Base-by-base conservation (phyloP, 441 rosid species). In the Metrosideros polymorpha region DNA sequence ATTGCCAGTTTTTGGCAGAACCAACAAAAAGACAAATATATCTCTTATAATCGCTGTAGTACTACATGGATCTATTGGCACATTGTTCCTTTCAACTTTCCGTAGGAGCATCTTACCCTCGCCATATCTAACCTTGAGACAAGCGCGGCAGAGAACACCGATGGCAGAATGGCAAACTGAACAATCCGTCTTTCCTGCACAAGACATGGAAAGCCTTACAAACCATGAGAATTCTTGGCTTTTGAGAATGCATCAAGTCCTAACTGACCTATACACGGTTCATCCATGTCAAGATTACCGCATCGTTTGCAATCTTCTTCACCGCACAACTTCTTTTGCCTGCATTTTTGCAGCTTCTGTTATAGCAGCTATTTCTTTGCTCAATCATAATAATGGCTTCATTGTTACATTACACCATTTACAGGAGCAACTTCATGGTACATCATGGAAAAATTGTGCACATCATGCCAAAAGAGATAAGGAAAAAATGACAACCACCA, bases 151-250 rank as follows among this genome's bases (percentile, higher is more conserved):
- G 15, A 89, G 45, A 85, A 92, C 92, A 49, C 92, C 94, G 15
- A 29, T 49, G 82, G 87, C 56, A 50, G 94, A 91, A 82, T 90
- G 92, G 82, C 94, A 92, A 59, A 87, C 85, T 42, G 92, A 91
- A 66, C 94, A 92, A 52, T 92, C 92, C 3, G 91, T 92, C 88
- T 91, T 92, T 83, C 94, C 94, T 92, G 92, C 79, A 85, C 30
- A 25, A 43, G 75, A 59, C 43, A 27, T 25, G 29, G 43, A 45
- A 63, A 57, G 84, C 27, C 42, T 47, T 57, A 29, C 17, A 45
- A 47, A 77, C 63, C 52, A 49, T 0, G 3, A 47, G 49, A 39
- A 71, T 39, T 71, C 5, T 71, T 71, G 29, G 47, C 79, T 71
- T 39, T 71, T 39, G 9, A 71, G 79, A 71, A 71, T 35, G 79